Percentiles rank a stretch among this genome's conserved stretches.
These are phyloP conservation scores for Globisporangium iwayamae DNA, from an alignment of 352 stramenopile species.

Conservation along the genomic window DNA sequence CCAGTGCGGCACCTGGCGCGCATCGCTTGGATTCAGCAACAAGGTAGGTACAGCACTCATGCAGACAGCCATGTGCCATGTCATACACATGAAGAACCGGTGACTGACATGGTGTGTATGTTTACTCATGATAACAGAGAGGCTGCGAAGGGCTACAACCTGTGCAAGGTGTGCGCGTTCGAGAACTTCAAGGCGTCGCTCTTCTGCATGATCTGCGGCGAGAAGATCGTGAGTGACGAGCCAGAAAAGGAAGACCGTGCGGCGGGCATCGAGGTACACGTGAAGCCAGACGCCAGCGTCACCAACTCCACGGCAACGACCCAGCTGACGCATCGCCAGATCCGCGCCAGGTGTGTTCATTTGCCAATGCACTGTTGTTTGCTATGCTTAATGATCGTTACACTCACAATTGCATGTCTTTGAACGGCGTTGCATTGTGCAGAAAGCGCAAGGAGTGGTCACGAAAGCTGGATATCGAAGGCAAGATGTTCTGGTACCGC, in stretches of 20 bases:
- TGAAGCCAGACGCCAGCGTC: constrained; percentile 1
- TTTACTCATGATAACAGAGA: constrained; percentile 19
- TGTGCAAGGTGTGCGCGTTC: constrained; percentile 45
- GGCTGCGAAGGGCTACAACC: constrained; percentile 42
- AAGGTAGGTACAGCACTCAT: constrained; percentile 21
- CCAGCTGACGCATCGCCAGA: constrained; percentile 22
- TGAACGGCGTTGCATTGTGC: not conserved
- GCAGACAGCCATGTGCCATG: not conserved
- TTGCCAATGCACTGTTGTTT: not conserved
- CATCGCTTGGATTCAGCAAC: constrained; percentile 52
- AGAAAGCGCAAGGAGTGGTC: constrained; percentile 55
- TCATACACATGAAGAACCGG: not conserved
- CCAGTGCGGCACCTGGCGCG: constrained; percentile 21
- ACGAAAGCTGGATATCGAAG: constrained; percentile 49
- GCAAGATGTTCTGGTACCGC: constrained; percentile 57
- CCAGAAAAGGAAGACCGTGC: not conserved
- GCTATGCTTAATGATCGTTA: not conserved
- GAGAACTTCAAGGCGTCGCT: constrained; percentile 55
- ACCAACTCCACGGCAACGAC: constrained; percentile 9
- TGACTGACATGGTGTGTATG: not conserved
- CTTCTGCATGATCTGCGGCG: constrained; percentile 47
- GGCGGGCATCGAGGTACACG: constrained; percentile 6
- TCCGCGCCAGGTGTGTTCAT: constrained; percentile 21
- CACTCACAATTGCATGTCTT: not conserved
- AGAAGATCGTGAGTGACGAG: constrained; percentile 21